These are phyloP conservation scores for Cephaloascus albidus DNA, from an alignment of 805 yeast species.

Conservation along the genomic window DNA sequence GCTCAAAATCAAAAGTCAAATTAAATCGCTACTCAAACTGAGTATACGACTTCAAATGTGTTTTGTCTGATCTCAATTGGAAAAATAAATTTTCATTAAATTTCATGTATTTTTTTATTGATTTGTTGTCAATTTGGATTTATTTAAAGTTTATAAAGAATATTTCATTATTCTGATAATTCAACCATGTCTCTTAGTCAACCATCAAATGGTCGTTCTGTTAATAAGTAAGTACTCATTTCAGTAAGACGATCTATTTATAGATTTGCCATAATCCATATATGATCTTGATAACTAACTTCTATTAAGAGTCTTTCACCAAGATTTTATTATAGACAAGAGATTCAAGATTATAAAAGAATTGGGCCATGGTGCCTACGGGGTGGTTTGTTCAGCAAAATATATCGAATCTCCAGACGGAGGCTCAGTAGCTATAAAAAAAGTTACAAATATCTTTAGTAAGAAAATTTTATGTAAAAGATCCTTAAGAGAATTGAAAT, in stretches of 20 bases:
- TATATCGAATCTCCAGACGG: conserved; percentile 66
- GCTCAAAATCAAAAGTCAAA: too few species aligned
- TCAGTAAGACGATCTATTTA: background rate
- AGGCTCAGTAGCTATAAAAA: conserved; percentile 88
- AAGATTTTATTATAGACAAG: conserved; percentile 86
- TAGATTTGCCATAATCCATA: background rate
- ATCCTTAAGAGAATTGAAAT: conserved; percentile 83
- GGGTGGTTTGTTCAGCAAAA: conserved; percentile 90
- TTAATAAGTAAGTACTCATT: background rate
- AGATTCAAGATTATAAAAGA: conserved; percentile 86
- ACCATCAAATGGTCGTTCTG: background rate
- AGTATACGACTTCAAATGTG: too few species aligned
- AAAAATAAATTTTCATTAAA: too few species aligned
- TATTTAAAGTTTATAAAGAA: too few species aligned
- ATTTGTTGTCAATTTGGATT: too few species aligned
- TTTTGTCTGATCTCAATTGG: too few species aligned
- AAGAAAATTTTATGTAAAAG: conserved; percentile 88
- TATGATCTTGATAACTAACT: background rate
- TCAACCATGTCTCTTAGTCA: too few species aligned
- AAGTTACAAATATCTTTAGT: conserved; percentile 88
- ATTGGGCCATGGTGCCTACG: conserved; percentile 97
- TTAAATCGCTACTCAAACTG: too few species aligned
- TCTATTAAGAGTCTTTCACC: conserved; percentile 45
- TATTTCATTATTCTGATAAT: too few species aligned
- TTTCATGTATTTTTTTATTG: too few species aligned